These are phyloP conservation scores for Mortierella sp. DNA, from an alignment of 371 early-diverging fungal genomes.

Conservation along the genomic window DNA sequence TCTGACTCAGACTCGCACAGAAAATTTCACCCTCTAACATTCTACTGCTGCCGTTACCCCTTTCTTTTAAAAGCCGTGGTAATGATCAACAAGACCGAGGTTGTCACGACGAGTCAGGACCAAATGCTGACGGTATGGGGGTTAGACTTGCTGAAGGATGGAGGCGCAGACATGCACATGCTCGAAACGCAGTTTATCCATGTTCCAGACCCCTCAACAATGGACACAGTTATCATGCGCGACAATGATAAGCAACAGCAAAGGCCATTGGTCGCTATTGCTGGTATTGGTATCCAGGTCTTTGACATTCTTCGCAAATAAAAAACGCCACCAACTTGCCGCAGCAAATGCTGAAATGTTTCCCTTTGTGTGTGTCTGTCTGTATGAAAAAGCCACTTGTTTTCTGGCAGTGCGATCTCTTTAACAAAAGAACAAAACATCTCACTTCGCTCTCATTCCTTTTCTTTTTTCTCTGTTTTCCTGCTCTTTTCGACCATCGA, in stretches of 20 bases:
- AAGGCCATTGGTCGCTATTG: conserved; percentile 59
- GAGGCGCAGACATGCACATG: conserved; percentile 48
- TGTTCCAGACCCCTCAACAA: conserved; percentile 74
- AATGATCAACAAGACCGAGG: conserved; percentile 43
- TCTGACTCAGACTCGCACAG: background rate
- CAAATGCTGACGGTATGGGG: conserved; percentile 71
- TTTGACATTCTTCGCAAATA: conserved; percentile 25
- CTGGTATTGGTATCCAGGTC: conserved; percentile 69
- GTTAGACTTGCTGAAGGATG: conserved; percentile 29
- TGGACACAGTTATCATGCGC: conserved; percentile 58
- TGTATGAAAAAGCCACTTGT: conserved; percentile 13
- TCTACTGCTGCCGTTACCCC: background rate
- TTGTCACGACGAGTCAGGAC: conserved; percentile 69
- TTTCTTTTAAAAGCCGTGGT: conserved; percentile 58
- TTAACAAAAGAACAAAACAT: background rate
- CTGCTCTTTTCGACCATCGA: conserved; percentile 3
- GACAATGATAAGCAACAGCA: conserved; percentile 39
- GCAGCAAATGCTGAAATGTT: conserved; percentile 5
- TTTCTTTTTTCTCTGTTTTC: background rate
- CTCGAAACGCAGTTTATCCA: conserved; percentile 64
- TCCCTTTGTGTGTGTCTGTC: background rate
- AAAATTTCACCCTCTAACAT: background rate
- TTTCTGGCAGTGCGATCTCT: background rate
- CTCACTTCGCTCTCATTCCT: conserved; percentile 10
- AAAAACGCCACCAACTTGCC: conserved; percentile 26